Conservation (phyloP, 768 basidiomycete species). For the Suillus placidus region DNA sequence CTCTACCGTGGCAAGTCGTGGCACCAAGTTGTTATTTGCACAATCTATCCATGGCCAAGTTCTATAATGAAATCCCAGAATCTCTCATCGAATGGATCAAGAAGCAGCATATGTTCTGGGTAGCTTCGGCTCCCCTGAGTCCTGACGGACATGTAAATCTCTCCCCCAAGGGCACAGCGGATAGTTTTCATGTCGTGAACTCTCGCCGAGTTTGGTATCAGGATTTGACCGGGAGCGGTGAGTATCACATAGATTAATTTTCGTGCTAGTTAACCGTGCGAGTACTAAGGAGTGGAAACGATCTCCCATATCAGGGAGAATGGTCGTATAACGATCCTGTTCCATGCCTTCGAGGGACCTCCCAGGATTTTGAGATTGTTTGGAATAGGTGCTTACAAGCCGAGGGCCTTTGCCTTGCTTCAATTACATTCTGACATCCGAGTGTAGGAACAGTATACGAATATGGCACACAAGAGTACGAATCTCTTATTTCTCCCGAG, state of each 20-base stretch:
- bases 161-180: conserved; percentile 66
- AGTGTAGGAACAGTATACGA: conserved; percentile 59
- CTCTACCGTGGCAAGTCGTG: background rate
- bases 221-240: conserved; percentile 70
- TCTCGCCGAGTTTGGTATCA: conserved; percentile 70
- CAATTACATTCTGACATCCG: conserved; percentile 1
- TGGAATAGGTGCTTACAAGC: conserved; percentile 48
- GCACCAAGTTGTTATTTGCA: no score
- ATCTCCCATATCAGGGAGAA: conserved; percentile 67
- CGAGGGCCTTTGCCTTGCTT: background rate
- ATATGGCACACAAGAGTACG: conserved; percentile 64
- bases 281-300: conserved; percentile 53
- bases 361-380: conserved; percentile 61
- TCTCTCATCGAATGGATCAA: conserved; percentile 57
- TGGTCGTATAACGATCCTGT: conserved; percentile 63
- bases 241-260: conserved; percentile 4
- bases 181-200: conserved; percentile 62
- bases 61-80: conserved; percentile 58
- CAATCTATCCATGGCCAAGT: conserved; percentile 52
- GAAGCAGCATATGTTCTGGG: conserved; percentile 72
- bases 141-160: conserved; percentile 63
- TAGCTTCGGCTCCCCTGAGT: conserved; percentile 65
- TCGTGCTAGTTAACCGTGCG: background rate
- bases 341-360: conserved; percentile 63
- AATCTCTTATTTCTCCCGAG: conserved; percentile 49